Conservation (phyloP, 1,284 basidiomycete genomes). For the Ustilago bromivora region DNA sequence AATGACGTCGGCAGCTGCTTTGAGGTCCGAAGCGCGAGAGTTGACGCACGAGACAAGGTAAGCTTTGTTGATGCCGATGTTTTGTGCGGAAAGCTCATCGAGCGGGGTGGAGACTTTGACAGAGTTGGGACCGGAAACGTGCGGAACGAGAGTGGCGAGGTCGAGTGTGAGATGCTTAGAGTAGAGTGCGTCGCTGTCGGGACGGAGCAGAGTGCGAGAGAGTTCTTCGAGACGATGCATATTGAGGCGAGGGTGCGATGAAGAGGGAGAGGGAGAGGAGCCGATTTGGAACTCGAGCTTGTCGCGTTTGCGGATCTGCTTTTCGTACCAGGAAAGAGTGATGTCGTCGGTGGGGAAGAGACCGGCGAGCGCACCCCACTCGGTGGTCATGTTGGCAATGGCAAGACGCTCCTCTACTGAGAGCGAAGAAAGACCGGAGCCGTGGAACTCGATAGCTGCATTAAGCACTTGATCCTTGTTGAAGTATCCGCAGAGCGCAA, state of each 20-base stretch:
- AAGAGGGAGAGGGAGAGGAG: constrained; percentile 73
- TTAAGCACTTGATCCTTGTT: constrained; percentile 98
- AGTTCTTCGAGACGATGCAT: constrained; percentile 76
- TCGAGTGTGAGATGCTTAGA: constrained; percentile 90
- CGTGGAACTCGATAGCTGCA: constrained; percentile 96
- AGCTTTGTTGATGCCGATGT: constrained; percentile 92
- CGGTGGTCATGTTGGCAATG: constrained; percentile 91
- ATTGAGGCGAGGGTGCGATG: constrained; percentile 85
- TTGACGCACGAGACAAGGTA: constrained; percentile 99
- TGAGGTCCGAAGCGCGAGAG: constrained; percentile 93
- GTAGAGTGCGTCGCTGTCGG: constrained; percentile 86
- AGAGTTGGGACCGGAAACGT: constrained; percentile 96
- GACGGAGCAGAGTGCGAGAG: constrained; percentile 76
- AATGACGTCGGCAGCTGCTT: constrained; percentile 89
- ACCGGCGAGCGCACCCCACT: constrained; percentile 97
- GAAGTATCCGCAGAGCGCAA: constrained; percentile 95
- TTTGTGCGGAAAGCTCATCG: constrained; percentile 79
- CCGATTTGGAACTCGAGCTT: constrained; percentile 78
- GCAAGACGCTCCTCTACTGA: constrained; percentile 92
- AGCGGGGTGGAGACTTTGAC: constrained; percentile 96
- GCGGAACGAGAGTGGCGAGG: constrained; percentile 90
- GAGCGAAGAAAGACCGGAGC: constrained; percentile 85
- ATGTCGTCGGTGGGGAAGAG: constrained; percentile 92
- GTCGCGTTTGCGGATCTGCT: constrained; percentile 81
- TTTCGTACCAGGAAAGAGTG: constrained; percentile 88